These are phyloP conservation scores for Daldinia vernicosa DNA, from an alignment of 495 filamentous ascomycete genomes.

Conservation along the genomic window DNA sequence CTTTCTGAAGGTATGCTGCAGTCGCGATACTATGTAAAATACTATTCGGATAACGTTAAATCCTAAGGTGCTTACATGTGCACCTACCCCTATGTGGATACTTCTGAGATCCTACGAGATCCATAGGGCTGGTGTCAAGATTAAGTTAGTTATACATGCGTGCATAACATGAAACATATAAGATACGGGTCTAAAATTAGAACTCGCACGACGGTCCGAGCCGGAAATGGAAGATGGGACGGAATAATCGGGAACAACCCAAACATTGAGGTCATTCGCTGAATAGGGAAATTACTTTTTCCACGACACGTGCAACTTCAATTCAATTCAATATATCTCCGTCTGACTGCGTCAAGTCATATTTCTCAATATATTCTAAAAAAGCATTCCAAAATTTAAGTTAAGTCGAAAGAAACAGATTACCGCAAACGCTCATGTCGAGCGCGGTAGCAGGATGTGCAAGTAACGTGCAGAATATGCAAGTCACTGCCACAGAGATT, in stretches of 20 bases:
- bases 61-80: background rate
- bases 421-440: background rate
- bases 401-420: background rate
- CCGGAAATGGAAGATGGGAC: background rate
- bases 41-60: background rate
- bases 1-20: background rate
- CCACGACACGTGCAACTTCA: background rate
- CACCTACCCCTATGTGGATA: too few relatives aligned
- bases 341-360: background rate
- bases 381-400: background rate
- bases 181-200: background rate
- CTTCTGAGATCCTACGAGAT: background rate
- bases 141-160: background rate
- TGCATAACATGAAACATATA: constrained; percentile 1
- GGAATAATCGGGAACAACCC: background rate
- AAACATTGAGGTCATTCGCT: background rate
- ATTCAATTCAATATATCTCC: background rate
- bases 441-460: background rate
- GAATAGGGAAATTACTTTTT: background rate
- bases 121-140: background rate
- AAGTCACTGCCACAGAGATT: background rate
- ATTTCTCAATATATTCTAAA: background rate
- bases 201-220: background rate
- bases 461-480: background rate
- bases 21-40: background rate